Conservation (phyloP, 768 basidiomycete genomes). For the Pleurotus tuoliensis region DNA sequence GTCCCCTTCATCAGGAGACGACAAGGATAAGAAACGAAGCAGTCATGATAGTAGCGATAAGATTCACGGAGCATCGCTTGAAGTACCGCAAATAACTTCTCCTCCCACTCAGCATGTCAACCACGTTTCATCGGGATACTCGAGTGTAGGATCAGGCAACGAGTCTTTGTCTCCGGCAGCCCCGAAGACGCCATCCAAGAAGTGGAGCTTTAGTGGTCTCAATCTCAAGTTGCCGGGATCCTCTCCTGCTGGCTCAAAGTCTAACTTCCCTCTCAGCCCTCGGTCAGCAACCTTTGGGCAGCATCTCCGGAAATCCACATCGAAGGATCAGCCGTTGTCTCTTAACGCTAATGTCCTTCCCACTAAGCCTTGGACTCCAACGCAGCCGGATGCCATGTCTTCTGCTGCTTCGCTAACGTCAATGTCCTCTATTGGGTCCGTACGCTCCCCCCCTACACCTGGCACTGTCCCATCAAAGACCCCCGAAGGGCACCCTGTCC, state of each 20-base stretch:
- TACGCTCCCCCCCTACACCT: slow-evolving; percentile 60
- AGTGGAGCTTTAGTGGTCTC: slow-evolving; percentile 92
- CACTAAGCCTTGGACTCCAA: slow-evolving; percentile 55
- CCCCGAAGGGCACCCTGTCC: slow-evolving; percentile 44
- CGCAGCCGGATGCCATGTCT: slow-evolving; percentile 71
- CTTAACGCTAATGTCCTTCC: slow-evolving; percentile 20
- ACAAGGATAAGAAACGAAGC: slow-evolving; percentile 33
- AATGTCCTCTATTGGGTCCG: slow-evolving; percentile 69
- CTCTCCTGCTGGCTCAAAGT: slow-evolving; percentile 41
- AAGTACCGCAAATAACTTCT: slow-evolving; percentile 39
- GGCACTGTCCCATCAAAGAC: slow-evolving; percentile 1
- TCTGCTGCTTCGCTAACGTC: slow-evolving; percentile 77
- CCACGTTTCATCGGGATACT: slow-evolving; percentile 14
- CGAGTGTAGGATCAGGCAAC: slow-evolving; percentile 33
- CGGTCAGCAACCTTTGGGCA: slow-evolving; percentile 65
- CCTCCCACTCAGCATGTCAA: slow-evolving; percentile 28
- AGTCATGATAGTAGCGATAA: slow-evolving; percentile 40
- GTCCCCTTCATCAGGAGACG: slow-evolving; percentile 33
- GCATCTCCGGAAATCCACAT: slow-evolving; percentile 63
- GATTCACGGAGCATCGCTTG: slow-evolving; percentile 47
- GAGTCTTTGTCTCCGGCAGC: slow-evolving; percentile 40
- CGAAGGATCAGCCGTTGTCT: slow-evolving; percentile 57
- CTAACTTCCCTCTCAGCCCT: slow-evolving; percentile 61
- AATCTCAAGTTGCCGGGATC: slow-evolving; percentile 71
- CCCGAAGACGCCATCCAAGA: slow-evolving; percentile 86